Evolutionary conservation across 345 rosid species (phyloP), one percentile per base, ranked within the genome.

Genomic region (Salix viminalis): DNA sequence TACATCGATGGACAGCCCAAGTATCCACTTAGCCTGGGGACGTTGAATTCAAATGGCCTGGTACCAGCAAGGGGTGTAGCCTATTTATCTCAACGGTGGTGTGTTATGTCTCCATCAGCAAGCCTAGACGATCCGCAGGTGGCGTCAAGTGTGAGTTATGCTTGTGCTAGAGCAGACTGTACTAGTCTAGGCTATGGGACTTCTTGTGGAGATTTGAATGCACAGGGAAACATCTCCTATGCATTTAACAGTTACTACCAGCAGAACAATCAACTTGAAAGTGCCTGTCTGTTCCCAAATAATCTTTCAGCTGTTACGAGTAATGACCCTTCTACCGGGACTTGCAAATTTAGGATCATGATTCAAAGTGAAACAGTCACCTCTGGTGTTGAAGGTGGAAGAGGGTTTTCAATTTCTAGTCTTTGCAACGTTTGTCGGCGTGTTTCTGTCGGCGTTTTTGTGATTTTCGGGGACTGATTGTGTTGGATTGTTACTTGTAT

Each of bases 161-260:
- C 94, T 21, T 91, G 97, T 79, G 75, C 82, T 34, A 78, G 77
- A 46, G 91, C 91, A 56, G 97, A 90, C 78, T 90, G 94, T 82
- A 88, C 97, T 3, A 77, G 91, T 64, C 88, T 90, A 46, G 92
- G 91, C 3, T 87, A 85, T 73, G 92, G 84, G 50, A 82, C 89
- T 9, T 86, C 92, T 10, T 91, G 97, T 70, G 84, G 74, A 23
- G 82, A 80, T 74, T 52, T 90, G 75, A 79, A 86, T 24, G 72
- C 82, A 26, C 83, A 80, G 13, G 85, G 85, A 67, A 89, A 91
- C 78, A 75, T 87, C 68, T 91, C 96, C 1, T 91, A 88, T 76
- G 96, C 92, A 19, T 89, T 89, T 30, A 91, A 91, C 68, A 85
- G 86, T 65, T 89, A 91, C 80, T 91, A 74, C 75, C 96, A 91